Evolutionary conservation across 768 basidiomycete genomes (phyloP), one percentile per base, ranked within the genome.

Genomic region (Auriscalpium microsporum): DNA sequence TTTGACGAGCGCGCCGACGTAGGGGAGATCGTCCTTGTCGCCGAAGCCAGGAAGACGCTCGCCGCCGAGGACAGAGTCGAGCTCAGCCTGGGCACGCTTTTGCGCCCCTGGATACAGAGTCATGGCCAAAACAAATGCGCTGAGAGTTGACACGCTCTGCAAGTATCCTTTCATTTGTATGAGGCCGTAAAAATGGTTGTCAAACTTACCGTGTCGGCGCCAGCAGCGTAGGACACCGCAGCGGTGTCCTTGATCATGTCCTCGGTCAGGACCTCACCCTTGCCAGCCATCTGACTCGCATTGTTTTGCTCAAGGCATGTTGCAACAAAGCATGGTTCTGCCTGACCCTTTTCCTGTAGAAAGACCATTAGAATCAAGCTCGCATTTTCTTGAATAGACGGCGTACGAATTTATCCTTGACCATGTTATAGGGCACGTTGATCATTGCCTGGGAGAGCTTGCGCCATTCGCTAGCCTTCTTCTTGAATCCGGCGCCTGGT

Each of bases 121-220:
- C 64, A 66, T 66, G 10, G 60, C 60, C 10, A 62, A 58, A 35
- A 66, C 45, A 52, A 66, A 66, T 23, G 56, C 53, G 8, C 53
- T 51, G 45, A 61, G 23, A 13, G 60, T 61, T 33, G 60, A 57
- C 17, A 56, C 53, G 21, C 37, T 57, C 56, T 57, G 44, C 13
- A 53, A 35, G 35, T 50, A 37, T 14, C 10, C 28, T 7, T 7
- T 42, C 16, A 37, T 33, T 8, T 7, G 8, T 28, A 36, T 21
- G 23, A 34, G 49, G 3, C 17, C 23, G 6, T 13, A 48, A 48
- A 48, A 13, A 2, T 16, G 13, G 11, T 4, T 16, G 46, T 19
- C 46, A 5, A 4, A 28, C 46, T 48, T 48, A 48, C 46, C 28
- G 28, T 28, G 28, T 28, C 28, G 7, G 28, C 28, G 28, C 28